Base-by-base conservation (phyloP, 2,329 filamentous ascomycete species). In the Cryphonectria carpinicola region DNA sequence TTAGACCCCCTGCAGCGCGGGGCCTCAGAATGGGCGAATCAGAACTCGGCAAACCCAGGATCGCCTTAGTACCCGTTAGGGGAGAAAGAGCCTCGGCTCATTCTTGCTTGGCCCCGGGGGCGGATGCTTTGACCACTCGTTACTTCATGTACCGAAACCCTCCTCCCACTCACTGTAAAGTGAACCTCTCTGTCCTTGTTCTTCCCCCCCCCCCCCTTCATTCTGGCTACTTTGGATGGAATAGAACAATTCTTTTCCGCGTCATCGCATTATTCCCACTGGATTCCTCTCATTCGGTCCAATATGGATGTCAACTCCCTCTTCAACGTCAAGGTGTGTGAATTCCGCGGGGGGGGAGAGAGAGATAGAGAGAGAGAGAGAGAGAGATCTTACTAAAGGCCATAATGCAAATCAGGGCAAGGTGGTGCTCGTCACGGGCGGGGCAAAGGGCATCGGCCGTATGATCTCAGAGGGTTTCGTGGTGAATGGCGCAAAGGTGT, bases 391-490 rank as follows among this genome's bases (percentile, higher is more conserved):
- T 17, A 14, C 60, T n/a, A 39, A 39, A 11, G 4, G 3, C 37
- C 2, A 39, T 11, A 11, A 41, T 13, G 19, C 32, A 37, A 39
- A 63, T 35, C 72, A 87, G 84, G 86, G 82, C 78, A 89, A 89
- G 81, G 85, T 87, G 67, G 85, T 88, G 74, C 83, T 89, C 71
- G 82, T 89, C 67, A 89, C 87, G 6, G 87, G 87, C 73, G 85
- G 86, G 67, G 86, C 84, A 62, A 87, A 90, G 77, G 89, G 89
- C 74, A 88, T 92, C 73, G 90, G 90, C 22, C 87, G 86, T 71
- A 92, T 92, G 89, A 92, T 92, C 73, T 87, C 88, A 43, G 83
- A 89, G 70, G 90, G 88, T 70, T 91, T 90, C 79, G 84, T 91
- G n/a, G 78, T 83, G 70, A 91, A 90, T 79, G 88, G 89, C 70